Evolutionary conservation across 2,329 filamentous ascomycete genomes (phyloP).

Genomic region (Cytospora leucostoma): DNA sequence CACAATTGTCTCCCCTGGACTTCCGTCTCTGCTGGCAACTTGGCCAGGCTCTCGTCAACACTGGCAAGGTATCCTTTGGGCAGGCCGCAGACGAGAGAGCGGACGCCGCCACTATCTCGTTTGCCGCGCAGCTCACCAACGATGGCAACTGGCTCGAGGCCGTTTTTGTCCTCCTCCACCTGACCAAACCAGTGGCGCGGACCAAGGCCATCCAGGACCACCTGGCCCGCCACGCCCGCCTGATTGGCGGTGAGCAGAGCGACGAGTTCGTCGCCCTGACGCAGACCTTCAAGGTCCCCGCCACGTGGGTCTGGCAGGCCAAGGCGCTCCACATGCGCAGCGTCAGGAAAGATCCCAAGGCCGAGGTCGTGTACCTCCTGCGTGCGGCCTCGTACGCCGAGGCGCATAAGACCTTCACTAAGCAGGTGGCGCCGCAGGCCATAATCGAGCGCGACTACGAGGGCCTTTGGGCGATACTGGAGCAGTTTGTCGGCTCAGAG

Average conservation of each 20-base stretch:
- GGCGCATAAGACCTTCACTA: slow-evolving; percentile 81
- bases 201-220: slow-evolving; percentile 70
- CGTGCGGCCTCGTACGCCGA: slow-evolving; percentile 74
- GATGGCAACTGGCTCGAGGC: slow-evolving; percentile 69
- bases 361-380: slow-evolving; percentile 79
- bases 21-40: slow-evolving; percentile 84
- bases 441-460: slow-evolving; percentile 82
- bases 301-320: slow-evolving; percentile 81
- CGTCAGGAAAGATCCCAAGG: slow-evolving; percentile 65
- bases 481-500: slow-evolving; percentile 67
- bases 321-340: slow-evolving; percentile 81
- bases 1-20: slow-evolving; percentile 73
- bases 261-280: slow-evolving; percentile 61
- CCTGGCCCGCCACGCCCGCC: slow-evolving; percentile 69
- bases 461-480: slow-evolving; percentile 67
- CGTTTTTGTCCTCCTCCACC: slow-evolving; percentile 75
- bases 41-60: slow-evolving; percentile 62
- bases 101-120: slow-evolving; percentile 67
- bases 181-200: slow-evolving; percentile 65
- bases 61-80: slow-evolving; percentile 54
- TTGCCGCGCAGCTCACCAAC: slow-evolving; percentile 63
- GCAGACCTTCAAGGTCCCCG: slow-evolving; percentile 68
- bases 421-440: slow-evolving; percentile 76
- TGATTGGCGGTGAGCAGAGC: slow-evolving; percentile 62
- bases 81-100: slow-evolving; percentile 59